A percentile compares a stretch with the other conserved stretches of the same genome.
phyloP scores from a whole-genome alignment of 129 eudicot species.

The Tagetes erecta region DNA sequence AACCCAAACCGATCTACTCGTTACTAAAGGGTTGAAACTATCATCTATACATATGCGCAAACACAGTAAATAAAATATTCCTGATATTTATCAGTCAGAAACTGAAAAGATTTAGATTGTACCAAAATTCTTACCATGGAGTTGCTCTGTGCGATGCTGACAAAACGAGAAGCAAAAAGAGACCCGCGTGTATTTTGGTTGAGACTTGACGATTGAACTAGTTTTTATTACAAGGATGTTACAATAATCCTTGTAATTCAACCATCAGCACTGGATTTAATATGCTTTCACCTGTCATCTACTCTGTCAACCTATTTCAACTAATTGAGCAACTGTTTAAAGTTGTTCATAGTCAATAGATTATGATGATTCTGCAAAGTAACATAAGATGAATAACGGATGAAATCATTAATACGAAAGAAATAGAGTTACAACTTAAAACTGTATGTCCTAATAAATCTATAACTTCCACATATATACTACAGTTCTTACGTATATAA shows the following conservation, averaged over 20 bases:
- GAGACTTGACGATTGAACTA: no score
- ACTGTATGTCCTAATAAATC: neutral
- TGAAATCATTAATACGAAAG: neutral
- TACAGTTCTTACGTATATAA: slow-evolving; percentile 21
- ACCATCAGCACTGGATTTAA: neutral
- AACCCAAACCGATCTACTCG: neutral
- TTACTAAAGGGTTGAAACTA: neutral
- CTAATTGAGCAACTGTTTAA: neutral
- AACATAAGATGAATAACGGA: neutral
- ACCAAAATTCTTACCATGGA: neutral
- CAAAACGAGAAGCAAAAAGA: neutral
- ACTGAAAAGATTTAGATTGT: neutral
- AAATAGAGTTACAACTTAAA: neutral
- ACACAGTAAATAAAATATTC: neutral
- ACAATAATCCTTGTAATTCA: neutral
- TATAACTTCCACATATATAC: slow-evolving; percentile 26
- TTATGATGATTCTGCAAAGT: neutral
- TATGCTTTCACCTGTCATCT: neutral
- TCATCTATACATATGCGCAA: neutral
- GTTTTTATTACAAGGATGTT: neutral
- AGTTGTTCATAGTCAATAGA: neutral
- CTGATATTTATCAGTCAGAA: neutral
- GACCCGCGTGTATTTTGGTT: neutral
- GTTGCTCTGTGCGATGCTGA: neutral
- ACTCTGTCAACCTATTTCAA: neutral